Base-by-base conservation (phyloP, 2,329 filamentous ascomycete species). In the Chaetomium globosum region DNA sequence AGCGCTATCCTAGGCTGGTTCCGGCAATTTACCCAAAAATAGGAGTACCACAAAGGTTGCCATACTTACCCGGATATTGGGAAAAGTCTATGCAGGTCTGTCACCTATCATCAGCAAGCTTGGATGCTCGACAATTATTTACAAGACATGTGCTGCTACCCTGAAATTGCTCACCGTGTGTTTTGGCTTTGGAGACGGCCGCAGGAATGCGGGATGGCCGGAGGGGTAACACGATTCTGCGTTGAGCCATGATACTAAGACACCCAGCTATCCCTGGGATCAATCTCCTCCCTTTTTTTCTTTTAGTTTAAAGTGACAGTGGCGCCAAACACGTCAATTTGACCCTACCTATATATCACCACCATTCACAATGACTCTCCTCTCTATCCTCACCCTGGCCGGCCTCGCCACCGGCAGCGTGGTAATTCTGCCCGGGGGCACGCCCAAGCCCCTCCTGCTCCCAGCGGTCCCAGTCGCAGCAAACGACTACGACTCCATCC, bases 401-500 rank as follows among this genome's bases (percentile, higher is more conserved):
- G 57, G 58, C 10, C 16, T 39, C 13, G 54, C 66, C 54, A 52
- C 55, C 54, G 58, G 59, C 43, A 62, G 59, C 59, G 59, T 70
- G 31, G 59, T 67, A 48, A 67, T 74, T 52, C 66, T 74, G 43
- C 72, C 72, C 28, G 72, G 73, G 46, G 72, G 71, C 58, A 57
- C 61, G 12, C 71, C 72, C 13, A 61, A 58, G 16, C 66, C 66
- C 19, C 64, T 65, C 33, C 58, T 26, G 5, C 52, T 63, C 26
- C 63, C 63, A 26, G n/a, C 28, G n/a, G 54, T 55, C 4, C 51
- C 55, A 28, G 33, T 53, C 12, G 62, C 57, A 19, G 61, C 68
- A 10, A 63, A 63, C 26, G 66, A 65, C 31, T 60, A 62, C 28
- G 58, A 66, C 33, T 58, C 62, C 31, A 69, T 73, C 56, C 70